Percentiles rank a stretch among this genome's conserved stretches.
phyloP scores from a whole-genome alignment of 192 early-diverging fungal genomes.

The Linnemannia exigua region DNA sequence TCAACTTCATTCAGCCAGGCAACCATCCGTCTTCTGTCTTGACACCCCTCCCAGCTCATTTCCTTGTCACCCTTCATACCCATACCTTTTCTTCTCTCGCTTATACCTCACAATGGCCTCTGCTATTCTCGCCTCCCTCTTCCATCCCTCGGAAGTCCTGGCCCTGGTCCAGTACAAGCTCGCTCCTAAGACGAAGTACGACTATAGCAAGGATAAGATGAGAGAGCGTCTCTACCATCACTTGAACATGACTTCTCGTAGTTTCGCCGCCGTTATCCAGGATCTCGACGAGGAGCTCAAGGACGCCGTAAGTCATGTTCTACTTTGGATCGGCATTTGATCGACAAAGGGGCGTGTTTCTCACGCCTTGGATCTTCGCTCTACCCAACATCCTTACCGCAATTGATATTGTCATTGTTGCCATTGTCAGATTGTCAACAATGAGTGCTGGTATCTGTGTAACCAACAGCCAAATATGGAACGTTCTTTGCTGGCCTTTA shows the following conservation, averaged over 20 bases:
- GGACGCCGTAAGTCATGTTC: conserved; percentile 70
- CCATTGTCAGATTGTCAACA: neutral
- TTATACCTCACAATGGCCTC: conserved; percentile 55
- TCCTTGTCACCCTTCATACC: neutral
- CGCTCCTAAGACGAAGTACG: conserved; percentile 64
- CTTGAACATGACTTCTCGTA: conserved; percentile 94
- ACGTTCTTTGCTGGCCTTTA: neutral
- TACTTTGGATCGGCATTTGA: neutral
- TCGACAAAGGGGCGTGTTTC: neutral
- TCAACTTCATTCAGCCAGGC: neutral
- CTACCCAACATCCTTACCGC: neutral
- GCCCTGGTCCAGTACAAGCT: conserved; percentile 82
- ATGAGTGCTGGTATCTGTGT: neutral
- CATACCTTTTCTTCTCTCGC: neutral
- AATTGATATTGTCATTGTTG: neutral
- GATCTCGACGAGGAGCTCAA: conserved; percentile 83
- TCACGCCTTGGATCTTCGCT: neutral
- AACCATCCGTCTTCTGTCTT: neutral
- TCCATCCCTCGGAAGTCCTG: conserved; percentile 88
- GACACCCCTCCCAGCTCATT: neutral
- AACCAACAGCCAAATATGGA: neutral
- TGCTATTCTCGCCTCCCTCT: conserved; percentile 75
- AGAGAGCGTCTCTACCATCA: conserved; percentile 90
- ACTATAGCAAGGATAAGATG: conserved; percentile 61
- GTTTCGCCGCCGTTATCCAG: conserved; percentile 96